Base-by-base conservation (phyloP, 805 yeast genomes). In the Pichia exigua region DNA sequence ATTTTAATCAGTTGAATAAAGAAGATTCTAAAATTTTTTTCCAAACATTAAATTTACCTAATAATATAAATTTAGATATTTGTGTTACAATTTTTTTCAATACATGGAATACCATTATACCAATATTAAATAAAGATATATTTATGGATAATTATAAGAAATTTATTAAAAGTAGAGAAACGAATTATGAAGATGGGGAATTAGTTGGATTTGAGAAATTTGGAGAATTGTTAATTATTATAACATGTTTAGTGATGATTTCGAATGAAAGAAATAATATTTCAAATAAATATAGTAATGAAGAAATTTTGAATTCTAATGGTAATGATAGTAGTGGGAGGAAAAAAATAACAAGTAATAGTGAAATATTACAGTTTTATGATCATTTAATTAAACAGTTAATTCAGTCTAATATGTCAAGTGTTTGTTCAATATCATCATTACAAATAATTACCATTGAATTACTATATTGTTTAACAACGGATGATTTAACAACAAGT, bases 81-180 rank as follows among this genome's bases (percentile, higher is more conserved):
- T 73, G 87, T 30, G 75, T 86, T 20, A 75, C 85, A 0, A 63
- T 80, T 3, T 90, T 78, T 62, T 89, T 88, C 67, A 82, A 80
- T 55, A 83, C 85, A 52, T 90, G 96, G 95, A 83, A 86, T 28
- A 73, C 77, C 26, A 67, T 80, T 6, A 71, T 83, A 22, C 95
- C 96, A 0, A 73, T 87, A 17, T 61, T 90, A 49, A 87, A 87
- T 63, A 80, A 81, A 56, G 78, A 78, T 43, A 75, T 80, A n/a
- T 90, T 90, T 60, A 71, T 84, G 62, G 69, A 71, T 22, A 79
- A 80, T 55, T 88, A 86, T 62, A 59, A 72, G 27, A 68, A 65
- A 27, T 73, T 82, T 45, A 68, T 70, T 22, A 67, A 70, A 45
- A 66, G 79, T 18, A 60, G 81, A 28, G 85, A 80, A 54, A 49